These are phyloP conservation scores for Claviceps africana DNA, from an alignment of 2,329 filamentous ascomycete species.

Conservation along the genomic window DNA sequence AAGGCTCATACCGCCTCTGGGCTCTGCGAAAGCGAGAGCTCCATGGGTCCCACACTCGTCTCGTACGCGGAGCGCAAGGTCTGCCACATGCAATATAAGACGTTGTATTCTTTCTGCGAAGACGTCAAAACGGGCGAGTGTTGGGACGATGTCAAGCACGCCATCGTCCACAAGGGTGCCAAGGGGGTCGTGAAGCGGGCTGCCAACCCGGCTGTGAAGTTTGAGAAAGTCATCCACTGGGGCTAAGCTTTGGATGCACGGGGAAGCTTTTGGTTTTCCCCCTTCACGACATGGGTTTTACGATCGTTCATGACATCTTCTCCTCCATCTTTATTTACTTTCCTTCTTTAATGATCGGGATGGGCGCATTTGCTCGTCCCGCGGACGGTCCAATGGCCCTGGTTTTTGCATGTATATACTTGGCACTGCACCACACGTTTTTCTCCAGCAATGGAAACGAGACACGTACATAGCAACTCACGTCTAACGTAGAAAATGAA, in stretches of 20 bases:
- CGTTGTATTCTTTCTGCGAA: conserved; percentile 7
- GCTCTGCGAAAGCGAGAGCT: conserved; percentile 6
- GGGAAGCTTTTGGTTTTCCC: background rate
- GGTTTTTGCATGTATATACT: too few species aligned
- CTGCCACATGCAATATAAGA: conserved; percentile 10
- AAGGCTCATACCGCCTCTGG: conserved; percentile 1
- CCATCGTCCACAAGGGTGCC: background rate
- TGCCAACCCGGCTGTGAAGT: background rate
- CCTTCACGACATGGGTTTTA: too few species aligned
- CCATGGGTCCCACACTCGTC: conserved; percentile 5
- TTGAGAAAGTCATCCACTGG: background rate
- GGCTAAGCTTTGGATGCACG: background rate
- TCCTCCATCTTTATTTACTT: too few species aligned
- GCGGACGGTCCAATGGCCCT: too few species aligned
- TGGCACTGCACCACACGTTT: too few species aligned
- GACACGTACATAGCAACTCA: too few species aligned
- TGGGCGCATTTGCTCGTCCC: too few species aligned
- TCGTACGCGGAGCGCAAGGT: conserved; percentile 9
- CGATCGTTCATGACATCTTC: too few species aligned
- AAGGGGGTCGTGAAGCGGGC: background rate
- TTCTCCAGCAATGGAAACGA: too few species aligned
- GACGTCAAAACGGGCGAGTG: conserved; percentile 5
- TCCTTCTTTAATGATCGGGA: too few species aligned
- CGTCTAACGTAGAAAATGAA: too few species aligned
- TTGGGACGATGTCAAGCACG: conserved; percentile 8